A percentile compares a stretch with the other conserved stretches of the same genome.
Conservation (phyloP, 371 early-diverging fungal genomes). For the Dipsacomyces acuminosporus region DNA sequence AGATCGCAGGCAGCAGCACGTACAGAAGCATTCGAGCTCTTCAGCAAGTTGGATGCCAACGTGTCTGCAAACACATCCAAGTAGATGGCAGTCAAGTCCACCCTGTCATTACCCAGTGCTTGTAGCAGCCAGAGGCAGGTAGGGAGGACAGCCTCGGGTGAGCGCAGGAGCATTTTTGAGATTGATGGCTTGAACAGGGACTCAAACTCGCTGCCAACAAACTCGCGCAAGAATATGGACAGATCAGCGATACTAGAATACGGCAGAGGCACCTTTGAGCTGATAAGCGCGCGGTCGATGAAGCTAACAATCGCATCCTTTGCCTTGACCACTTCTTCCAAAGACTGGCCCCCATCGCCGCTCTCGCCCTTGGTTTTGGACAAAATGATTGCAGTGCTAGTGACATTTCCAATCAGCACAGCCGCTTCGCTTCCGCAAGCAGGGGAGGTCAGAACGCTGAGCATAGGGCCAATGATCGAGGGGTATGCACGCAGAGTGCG, state of each 20-base stretch:
- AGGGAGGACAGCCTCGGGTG: conserved; percentile 76
- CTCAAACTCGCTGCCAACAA: conserved; percentile 28
- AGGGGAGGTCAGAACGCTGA: conserved; percentile 16
- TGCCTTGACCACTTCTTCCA: background rate
- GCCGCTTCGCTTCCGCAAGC: conserved; percentile 8
- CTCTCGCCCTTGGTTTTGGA: background rate
- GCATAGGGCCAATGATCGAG: conserved; percentile 20
- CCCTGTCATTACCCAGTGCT: conserved; percentile 53
- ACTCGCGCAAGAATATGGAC: conserved; percentile 30
- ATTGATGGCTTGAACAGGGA: conserved; percentile 32
- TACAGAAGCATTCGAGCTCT: conserved; percentile 40
- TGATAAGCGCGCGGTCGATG: conserved; percentile 37
- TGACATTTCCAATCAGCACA: conserved; percentile 41
- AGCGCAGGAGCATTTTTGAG: conserved; percentile 77
- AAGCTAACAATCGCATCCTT: conserved; percentile 21
- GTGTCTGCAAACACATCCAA: conserved; percentile 58
- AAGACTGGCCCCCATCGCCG: background rate
- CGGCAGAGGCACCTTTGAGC: conserved; percentile 30
- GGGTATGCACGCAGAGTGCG: conserved; percentile 33
- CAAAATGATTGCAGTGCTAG: conserved; percentile 27
- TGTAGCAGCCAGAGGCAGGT: conserved; percentile 38
- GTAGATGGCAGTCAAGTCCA: conserved; percentile 50
- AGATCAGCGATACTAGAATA: conserved; percentile 34
- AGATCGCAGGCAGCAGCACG: conserved; percentile 24
- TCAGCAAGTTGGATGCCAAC: conserved; percentile 52